These are phyloP conservation scores for Punica granatum DNA, from an alignment of 345 rosid species.

Conservation along the genomic window DNA sequence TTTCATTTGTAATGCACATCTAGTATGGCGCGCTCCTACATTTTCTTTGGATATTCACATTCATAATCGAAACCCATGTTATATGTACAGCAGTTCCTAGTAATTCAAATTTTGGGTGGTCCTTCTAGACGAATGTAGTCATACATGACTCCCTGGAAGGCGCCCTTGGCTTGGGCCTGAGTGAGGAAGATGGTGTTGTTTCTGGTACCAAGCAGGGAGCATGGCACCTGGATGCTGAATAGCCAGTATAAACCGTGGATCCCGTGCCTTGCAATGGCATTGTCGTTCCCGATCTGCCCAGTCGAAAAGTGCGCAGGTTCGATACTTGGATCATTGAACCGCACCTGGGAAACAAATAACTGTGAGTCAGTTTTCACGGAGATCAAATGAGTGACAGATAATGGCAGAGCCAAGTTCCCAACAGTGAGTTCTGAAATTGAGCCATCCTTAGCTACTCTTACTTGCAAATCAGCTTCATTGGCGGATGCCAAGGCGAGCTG, in stretches of 20 bases:
- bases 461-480: constrained; percentile 31
- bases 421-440: background rate
- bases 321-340: constrained; percentile 30
- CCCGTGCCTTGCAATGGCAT: constrained; percentile 83
- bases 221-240: constrained; percentile 38
- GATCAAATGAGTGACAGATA: too few relatives aligned
- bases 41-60: background rate
- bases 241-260: constrained; percentile 74
- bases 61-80: background rate
- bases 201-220: constrained; percentile 28
- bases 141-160: constrained; percentile 66
- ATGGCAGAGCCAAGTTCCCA: background rate
- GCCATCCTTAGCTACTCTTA: background rate
- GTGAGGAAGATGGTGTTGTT: constrained; percentile 52
- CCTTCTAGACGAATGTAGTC: constrained; percentile 82
- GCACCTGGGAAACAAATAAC: constrained; percentile 29
- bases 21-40: background rate
- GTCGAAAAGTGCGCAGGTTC: constrained; percentile 37
- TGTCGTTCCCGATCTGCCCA: constrained; percentile 50
- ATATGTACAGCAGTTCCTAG: background rate
- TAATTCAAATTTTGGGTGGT: constrained; percentile 18
- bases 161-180: constrained; percentile 34
- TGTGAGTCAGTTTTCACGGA: background rate
- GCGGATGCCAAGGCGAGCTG: constrained; percentile 73
- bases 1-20: background rate